Conservation (phyloP, 2,329 filamentous ascomycete genomes). For the Sarocladium oryzae region DNA sequence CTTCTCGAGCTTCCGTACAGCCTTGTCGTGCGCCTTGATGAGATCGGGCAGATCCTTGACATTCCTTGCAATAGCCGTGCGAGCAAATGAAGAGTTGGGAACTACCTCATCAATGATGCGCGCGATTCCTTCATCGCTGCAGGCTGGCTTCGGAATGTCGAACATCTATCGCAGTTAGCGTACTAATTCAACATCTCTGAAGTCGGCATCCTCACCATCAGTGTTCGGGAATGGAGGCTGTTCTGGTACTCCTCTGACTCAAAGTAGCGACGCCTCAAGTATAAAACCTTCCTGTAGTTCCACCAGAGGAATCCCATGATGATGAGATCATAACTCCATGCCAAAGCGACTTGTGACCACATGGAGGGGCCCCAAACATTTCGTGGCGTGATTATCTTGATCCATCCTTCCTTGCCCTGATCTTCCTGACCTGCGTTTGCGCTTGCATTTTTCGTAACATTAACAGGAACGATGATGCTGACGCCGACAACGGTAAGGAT, state of each 20-base stretch:
- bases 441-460: slow-evolving; percentile 44
- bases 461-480: slow-evolving; percentile 73
- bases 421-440: too few relatives aligned
- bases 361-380: slow-evolving; percentile 45
- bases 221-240: slow-evolving; percentile 70
- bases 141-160: slow-evolving; percentile 70
- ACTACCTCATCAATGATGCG: slow-evolving; percentile 75
- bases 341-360: slow-evolving; percentile 54
- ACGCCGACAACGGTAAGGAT: slow-evolving; percentile 66
- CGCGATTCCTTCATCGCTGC: slow-evolving; percentile 81
- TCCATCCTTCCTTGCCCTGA: slow-evolving; percentile 29
- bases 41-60: slow-evolving; percentile 83
- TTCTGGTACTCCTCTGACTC: slow-evolving; percentile 81
- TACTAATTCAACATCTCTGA: background rate
- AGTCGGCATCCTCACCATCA: slow-evolving; percentile 55
- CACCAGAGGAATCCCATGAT: slow-evolving; percentile 80
- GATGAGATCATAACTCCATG: slow-evolving; percentile 64
- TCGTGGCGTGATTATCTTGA: slow-evolving; percentile 53
- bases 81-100: slow-evolving; percentile 70
- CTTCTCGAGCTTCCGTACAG: slow-evolving; percentile 75
- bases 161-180: slow-evolving; percentile 52
- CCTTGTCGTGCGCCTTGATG: slow-evolving; percentile 75
- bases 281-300: slow-evolving; percentile 72
- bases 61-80: slow-evolving; percentile 80
- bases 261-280: slow-evolving; percentile 72